Base-by-base conservation (phyloP, 805 yeast genomes). In the Candida sphagnicola region DNA sequence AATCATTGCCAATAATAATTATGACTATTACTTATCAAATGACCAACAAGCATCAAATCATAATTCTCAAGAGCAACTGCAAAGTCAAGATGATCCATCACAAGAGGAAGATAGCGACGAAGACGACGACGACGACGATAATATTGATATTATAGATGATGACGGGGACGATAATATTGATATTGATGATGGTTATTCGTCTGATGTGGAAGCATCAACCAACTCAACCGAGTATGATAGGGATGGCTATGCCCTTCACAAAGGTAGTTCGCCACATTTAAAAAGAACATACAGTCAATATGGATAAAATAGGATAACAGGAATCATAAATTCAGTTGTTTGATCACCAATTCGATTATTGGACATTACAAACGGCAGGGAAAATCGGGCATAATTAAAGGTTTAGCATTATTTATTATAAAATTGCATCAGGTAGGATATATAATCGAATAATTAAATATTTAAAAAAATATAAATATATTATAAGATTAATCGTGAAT, bases 211-310 rank as follows among this genome's bases (percentile, higher is more conserved):
- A 30, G 18, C 29, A 32, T 30, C 33, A 29, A 19, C 35, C 12
- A 35, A 37, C n/a, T n/a, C n/a, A 31, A 32, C 39, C 26, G 29
- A 39, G 38, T 42, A 35, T 35, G 35, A 37, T 38, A 19, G n/a
- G 14, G 29, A 34, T 5, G 63, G 65, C 8, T 47, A 44, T 31
- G 53, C 56, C 40, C 31, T 45, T 8, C 57, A 55, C 37, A 54
- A 57, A 10, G 48, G 60, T 4, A 52, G 60, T 5, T 57, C 62
- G 5, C 65, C 65, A 3, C 65, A 56, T 46, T 41, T 53, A 29
- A 46, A 56, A 39, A 35, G 54, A 34, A 38, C 49, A 28, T 43
- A 42, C 28, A 38, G 36, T n/a, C 35, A 33, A 21, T 33, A 19
- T 33, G 35, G 16, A 8, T 33, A 21, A 23, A 18, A 16, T 6